Percentiles rank a stretch among this genome's conserved stretches.
Evolutionary conservation across 2,329 filamentous ascomycete species (phyloP).

Genomic region (Penicillium sp.): DNA sequence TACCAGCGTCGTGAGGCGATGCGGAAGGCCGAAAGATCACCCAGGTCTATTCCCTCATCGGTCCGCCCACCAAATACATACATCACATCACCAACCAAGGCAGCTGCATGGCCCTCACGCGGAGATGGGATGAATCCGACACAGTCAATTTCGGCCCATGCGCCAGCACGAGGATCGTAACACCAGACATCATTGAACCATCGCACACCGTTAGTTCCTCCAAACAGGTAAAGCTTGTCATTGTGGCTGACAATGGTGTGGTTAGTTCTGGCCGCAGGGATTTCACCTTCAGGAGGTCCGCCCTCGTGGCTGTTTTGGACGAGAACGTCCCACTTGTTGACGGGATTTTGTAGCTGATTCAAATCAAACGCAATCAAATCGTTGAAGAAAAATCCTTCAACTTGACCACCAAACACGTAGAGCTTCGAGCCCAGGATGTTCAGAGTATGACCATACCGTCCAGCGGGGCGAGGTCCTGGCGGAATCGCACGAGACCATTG

Average conservation of each 20-base stretch:
- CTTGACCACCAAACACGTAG: constrained; percentile 95
- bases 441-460: constrained; percentile 91
- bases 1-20: constrained; percentile 90
- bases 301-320: constrained; percentile 66
- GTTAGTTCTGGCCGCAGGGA: constrained; percentile 89
- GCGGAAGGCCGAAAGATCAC: constrained; percentile 84
- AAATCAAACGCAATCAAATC: constrained; percentile 93
- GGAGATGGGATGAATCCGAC: constrained; percentile 96
- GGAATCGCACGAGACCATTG: constrained; percentile 97
- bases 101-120: constrained; percentile 89
- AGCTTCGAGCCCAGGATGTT: constrained; percentile 97
- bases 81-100: constrained; percentile 96
- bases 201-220: constrained; percentile 88
- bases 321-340: constrained; percentile 94
- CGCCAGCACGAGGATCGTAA: constrained; percentile 79
- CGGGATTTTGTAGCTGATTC: constrained; percentile 86
- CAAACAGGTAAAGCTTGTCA: constrained; percentile 95
- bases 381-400: constrained; percentile 98
- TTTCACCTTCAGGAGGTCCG: constrained; percentile 60
- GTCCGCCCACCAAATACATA: constrained; percentile 97
- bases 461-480: constrained; percentile 78
- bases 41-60: constrained; percentile 87
- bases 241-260: constrained; percentile 89
- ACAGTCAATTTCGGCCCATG: constrained; percentile 87
- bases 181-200: constrained; percentile 99